Evolutionary conservation across 139 green algal species (phyloP), one percentile per base, ranked within the genome.

Genomic region (Choricystis sp.): DNA sequence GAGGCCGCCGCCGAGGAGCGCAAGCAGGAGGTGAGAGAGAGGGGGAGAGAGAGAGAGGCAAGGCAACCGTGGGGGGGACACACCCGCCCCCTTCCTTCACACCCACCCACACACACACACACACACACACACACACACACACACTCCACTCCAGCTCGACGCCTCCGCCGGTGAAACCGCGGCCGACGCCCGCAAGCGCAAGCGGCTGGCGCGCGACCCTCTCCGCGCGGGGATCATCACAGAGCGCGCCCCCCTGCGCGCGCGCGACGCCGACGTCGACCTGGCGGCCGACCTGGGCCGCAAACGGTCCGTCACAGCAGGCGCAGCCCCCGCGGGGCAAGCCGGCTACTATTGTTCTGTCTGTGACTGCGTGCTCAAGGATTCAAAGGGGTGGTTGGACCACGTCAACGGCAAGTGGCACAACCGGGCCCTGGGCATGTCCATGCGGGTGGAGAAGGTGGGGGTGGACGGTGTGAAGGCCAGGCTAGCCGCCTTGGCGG

Each of bases 351-450:
- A 92, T 74, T 97, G 91, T 79, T 83, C 75, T 56, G 89, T 98
- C 30, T 97, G 91, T 73, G 87, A 97, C 63, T 97, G 90, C 73
- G 77, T 94, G 23, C 69, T 98, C 62, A 78, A 85, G 4, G 92
- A 98, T 74, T 95, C 84, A 0, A 67, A 83, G 63, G 86, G 80
- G 2, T 98, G 96, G 69, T 71, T 98, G 56, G 92, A 98, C 74
- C 92, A 98, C 78, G 96, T 98, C 73, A 98, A 98, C 67, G 92
- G 92, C 65, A 98, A 98, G 70, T 95, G 78, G 60, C 88, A 98
- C 68, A 94, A 96, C 72, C 71, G 87, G 2, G 90, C 89, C 31
- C 71, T 98, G 65, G 92, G 92, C 31, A 96, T 97, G 88, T 90
- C 71, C 61, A 98, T 97, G 90, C 63, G 76, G 1, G 90, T 95